A percentile compares a stretch with the other conserved stretches of the same genome.
These are phyloP conservation scores for Globisporangium viniferum DNA, from an alignment of 352 stramenopile species.

Conservation along the genomic window DNA sequence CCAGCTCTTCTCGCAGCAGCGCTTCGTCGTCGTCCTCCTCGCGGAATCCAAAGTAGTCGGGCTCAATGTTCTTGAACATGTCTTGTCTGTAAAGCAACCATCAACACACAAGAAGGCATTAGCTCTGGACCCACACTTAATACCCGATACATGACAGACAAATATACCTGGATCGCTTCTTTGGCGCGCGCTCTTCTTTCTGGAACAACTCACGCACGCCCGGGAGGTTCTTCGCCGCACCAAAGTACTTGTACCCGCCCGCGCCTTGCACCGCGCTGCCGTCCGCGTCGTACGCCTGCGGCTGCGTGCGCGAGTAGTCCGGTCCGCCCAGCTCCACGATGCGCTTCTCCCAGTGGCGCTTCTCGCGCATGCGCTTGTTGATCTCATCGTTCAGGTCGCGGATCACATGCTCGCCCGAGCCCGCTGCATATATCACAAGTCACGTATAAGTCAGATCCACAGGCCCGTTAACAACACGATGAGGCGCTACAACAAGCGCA, in stretches of 20 bases:
- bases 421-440: conserved; percentile 34
- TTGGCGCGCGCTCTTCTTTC: conserved; percentile 61
- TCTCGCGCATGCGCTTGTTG: conserved; percentile 97
- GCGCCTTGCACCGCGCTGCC: conserved; percentile 58
- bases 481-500: background rate
- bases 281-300: conserved; percentile 77
- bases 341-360: conserved; percentile 81
- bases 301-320: conserved; percentile 84
- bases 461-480: background rate
- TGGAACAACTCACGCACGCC: conserved; percentile 95
- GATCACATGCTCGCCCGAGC: conserved; percentile 94
- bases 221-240: conserved; percentile 94
- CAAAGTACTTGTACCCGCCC: conserved; percentile 96
- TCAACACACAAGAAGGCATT: background rate
- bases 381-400: conserved; percentile 98
- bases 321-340: conserved; percentile 90
- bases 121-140: no score
- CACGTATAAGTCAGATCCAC: background rate
- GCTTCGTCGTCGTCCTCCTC: conserved; percentile 59
- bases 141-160: no score
- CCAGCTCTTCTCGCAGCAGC: conserved; percentile 44
- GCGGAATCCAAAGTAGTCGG: conserved; percentile 78
- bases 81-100: conserved; percentile 40
- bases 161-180: conserved; percentile 39
- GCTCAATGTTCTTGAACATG: conserved; percentile 90